Conservation (phyloP, 805 yeast genomes). For the Schizosaccharomyces osmophilus region DNA sequence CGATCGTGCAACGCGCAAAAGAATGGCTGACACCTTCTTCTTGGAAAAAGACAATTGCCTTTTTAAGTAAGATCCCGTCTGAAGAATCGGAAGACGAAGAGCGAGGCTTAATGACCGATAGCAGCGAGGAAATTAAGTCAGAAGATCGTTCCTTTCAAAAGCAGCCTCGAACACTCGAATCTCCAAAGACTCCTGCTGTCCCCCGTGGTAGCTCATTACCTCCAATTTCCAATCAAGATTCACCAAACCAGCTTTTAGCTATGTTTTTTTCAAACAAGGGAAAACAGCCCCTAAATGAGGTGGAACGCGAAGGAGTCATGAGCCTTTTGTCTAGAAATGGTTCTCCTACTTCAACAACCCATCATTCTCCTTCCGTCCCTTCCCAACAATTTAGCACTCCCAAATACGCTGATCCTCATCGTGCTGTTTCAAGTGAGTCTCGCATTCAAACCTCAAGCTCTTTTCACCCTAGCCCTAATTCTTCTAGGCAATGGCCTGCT, state of each 20-base stretch:
- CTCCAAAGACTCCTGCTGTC: background rate
- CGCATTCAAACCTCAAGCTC: background rate
- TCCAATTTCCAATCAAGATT: background rate
- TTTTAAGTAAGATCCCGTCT: background rate
- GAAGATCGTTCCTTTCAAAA: too few species aligned
- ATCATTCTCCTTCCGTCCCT: background rate
- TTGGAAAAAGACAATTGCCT: background rate
- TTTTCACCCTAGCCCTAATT: background rate
- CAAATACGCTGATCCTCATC: background rate
- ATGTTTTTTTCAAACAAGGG: background rate
- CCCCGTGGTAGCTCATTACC: background rate
- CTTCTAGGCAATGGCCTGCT: background rate
- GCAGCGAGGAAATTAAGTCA: too few species aligned
- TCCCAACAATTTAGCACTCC: background rate
- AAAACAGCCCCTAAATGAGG: background rate
- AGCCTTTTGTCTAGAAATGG: background rate
- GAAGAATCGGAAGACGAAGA: background rate
- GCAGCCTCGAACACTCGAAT: background rate
- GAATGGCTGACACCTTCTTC: background rate
- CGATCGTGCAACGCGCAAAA: conserved; percentile 1
- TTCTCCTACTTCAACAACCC: background rate
- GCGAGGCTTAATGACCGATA: too few species aligned
- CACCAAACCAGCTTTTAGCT: background rate
- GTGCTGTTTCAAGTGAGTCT: background rate
- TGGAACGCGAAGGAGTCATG: conserved; percentile 1